phyloP scores from a whole-genome alignment of 768 basidiomycete genomes.

The Trametes cinnabarina region DNA sequence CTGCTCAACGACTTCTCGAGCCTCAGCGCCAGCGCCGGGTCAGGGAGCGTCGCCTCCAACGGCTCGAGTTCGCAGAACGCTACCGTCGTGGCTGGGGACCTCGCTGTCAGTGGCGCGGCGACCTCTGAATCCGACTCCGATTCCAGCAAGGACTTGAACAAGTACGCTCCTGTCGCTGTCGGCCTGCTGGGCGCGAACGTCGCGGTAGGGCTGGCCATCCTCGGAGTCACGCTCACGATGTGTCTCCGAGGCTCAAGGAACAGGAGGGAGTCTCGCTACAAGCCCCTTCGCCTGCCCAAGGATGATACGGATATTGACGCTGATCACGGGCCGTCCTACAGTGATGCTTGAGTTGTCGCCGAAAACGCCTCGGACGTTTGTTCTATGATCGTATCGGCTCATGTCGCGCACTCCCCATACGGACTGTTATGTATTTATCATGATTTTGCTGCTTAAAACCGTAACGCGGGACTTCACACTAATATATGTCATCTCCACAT shows the following conservation, averaged over 20 bases:
- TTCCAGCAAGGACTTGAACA: background rate
- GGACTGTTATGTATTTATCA: background rate
- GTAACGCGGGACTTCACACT: too few species aligned
- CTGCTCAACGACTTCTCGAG: background rate
- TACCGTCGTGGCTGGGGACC: background rate
- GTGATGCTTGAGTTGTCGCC: background rate
- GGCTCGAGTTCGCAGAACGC: background rate
- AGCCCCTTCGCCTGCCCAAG: conserved; percentile 2
- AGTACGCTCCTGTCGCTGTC: background rate
- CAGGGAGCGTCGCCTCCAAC: background rate
- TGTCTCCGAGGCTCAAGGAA: background rate
- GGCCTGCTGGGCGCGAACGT: background rate
- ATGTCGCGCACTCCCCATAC: too few species aligned
- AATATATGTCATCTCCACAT: too few species aligned
- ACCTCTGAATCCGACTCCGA: background rate
- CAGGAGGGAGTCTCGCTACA: background rate
- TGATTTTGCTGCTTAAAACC: too few species aligned
- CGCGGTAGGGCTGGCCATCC: background rate
- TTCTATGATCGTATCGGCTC: background rate
- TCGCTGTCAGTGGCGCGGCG: background rate
- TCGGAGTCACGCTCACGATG: background rate
- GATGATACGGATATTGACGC: background rate
- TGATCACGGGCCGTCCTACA: background rate
- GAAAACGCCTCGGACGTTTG: background rate
- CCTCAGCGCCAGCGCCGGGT: background rate